Evolutionary conservation across 208 protist species (phyloP).

Genomic region (Trypanosoma brucei): DNA sequence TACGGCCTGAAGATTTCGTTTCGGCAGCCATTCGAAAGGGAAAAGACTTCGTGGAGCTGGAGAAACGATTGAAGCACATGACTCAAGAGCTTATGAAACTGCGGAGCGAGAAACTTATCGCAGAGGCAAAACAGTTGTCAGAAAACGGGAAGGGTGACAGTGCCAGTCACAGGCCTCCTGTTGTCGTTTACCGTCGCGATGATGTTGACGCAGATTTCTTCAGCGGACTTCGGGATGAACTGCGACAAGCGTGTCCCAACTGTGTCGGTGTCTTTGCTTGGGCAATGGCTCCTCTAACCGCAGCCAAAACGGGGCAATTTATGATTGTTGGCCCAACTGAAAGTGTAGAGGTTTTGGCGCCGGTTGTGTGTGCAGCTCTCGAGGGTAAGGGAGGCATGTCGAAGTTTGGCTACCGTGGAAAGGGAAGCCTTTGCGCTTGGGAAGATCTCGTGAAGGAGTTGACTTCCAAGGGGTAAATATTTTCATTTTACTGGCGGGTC

Average conservation of each 20-base stretch:
- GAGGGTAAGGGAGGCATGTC: slow-evolving; percentile 67
- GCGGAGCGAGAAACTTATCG: slow-evolving; percentile 36
- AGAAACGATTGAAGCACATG: slow-evolving; percentile 54
- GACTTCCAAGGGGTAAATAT: not conserved
- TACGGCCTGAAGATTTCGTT: slow-evolving; percentile 58
- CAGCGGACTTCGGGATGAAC: slow-evolving; percentile 27
- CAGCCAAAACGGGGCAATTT: slow-evolving; percentile 53
- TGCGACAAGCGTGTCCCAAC: slow-evolving; percentile 25
- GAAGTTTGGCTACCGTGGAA: slow-evolving; percentile 71
- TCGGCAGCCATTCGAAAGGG: slow-evolving; percentile 30
- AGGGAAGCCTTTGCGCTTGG: slow-evolving; percentile 65
- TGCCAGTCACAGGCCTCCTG: not conserved
- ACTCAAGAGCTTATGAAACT: slow-evolving; percentile 47
- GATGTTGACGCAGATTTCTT: slow-evolving; percentile 71
- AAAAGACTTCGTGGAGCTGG: slow-evolving; percentile 44
- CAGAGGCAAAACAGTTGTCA: not conserved
- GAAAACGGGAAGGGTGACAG: not conserved
- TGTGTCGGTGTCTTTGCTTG: slow-evolving; percentile 59
- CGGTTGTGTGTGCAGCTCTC: slow-evolving; percentile 33
- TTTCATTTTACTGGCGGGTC: too few relatives aligned
- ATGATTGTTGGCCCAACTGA: slow-evolving; percentile 48
- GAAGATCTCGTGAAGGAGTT: slow-evolving; percentile 37
- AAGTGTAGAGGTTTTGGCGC: slow-evolving; percentile 31
- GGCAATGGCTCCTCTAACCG: slow-evolving; percentile 14
- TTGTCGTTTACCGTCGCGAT: slow-evolving; percentile 46